Evolutionary conservation across 2,329 filamentous ascomycete species (phyloP).

Genomic region (Stagonosporopsis cucurbitacearum): DNA sequence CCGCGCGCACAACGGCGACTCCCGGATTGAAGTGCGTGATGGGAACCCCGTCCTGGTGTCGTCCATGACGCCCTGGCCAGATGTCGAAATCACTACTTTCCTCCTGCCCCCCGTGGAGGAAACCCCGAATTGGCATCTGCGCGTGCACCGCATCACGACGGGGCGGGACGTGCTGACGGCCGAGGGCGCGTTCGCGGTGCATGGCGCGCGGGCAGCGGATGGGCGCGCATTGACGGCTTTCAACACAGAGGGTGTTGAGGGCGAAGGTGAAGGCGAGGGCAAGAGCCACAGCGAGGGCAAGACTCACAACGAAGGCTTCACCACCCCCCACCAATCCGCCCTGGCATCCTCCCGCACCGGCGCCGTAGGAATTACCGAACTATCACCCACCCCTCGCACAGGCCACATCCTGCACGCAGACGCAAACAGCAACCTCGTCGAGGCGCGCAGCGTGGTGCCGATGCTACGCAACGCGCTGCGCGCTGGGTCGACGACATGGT

Average conservation of each 20-base stretch:
- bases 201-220: constrained; percentile 65
- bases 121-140: constrained; percentile 70
- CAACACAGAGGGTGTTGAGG: constrained; percentile 51
- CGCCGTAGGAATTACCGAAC: constrained; percentile 59
- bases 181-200: constrained; percentile 77
- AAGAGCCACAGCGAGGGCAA: no score
- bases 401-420: constrained; percentile 77
- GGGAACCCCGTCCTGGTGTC: constrained; percentile 68
- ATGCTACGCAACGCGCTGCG: constrained; percentile 68
- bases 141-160: constrained; percentile 67
- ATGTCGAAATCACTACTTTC: constrained; percentile 70
- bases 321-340: no score
- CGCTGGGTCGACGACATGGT: constrained; percentile 67
- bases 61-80: constrained; percentile 72
- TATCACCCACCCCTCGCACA: constrained; percentile 51
- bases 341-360: constrained; percentile 58
- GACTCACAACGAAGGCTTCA: no score
- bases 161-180: constrained; percentile 70
- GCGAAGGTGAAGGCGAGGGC: constrained; percentile 33
- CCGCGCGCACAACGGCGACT: constrained; percentile 67
- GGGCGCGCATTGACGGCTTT: constrained; percentile 59
- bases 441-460: constrained; percentile 74
- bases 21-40: constrained; percentile 64
- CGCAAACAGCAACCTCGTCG: constrained; percentile 78
- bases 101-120: constrained; percentile 66